These are phyloP conservation scores for Pseudocercospora crystallina DNA, from an alignment of 2,329 filamentous ascomycete species.

Conservation along the genomic window DNA sequence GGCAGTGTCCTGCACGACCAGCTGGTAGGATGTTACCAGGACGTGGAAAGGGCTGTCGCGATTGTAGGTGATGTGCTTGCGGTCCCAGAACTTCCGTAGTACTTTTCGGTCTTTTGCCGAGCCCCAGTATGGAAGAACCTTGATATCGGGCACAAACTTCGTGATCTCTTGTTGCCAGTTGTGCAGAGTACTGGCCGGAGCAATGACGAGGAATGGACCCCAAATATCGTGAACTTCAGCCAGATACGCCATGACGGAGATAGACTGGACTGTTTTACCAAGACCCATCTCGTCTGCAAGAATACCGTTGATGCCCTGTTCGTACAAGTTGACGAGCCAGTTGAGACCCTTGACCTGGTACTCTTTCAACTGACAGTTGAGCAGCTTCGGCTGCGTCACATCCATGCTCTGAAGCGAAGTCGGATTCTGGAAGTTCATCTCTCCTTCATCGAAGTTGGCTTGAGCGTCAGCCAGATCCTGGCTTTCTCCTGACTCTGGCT, in stretches of 20 bases:
- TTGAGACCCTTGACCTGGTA: conserved; percentile 99
- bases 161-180: conserved; percentile 99
- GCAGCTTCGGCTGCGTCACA: conserved; percentile 88
- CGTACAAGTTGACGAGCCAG: conserved; percentile 98
- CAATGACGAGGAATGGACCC: conserved; percentile 96
- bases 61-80: conserved; percentile 93
- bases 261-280: conserved; percentile 97
- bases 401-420: conserved; percentile 92
- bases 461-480: conserved; percentile 37
- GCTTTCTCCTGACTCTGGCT: conserved; percentile 55
- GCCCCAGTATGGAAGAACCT: conserved; percentile 97
- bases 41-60: conserved; percentile 95
- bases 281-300: conserved; percentile 99
- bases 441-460: conserved; percentile 77
- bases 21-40: conserved; percentile 92
- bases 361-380: conserved; percentile 93
- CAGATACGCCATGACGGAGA: conserved; percentile 98
- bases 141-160: conserved; percentile 90
- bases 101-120: conserved; percentile 92
- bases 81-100: conserved; percentile 97
- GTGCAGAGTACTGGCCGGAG: conserved; percentile 92
- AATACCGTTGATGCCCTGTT: conserved; percentile 99
- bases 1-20: conserved; percentile 91
- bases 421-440: conserved; percentile 99
- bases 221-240: conserved; percentile 97